Base-by-base conservation (phyloP, 2,329 filamentous ascomycete genomes). In the Colletotrichum lini region DNA sequence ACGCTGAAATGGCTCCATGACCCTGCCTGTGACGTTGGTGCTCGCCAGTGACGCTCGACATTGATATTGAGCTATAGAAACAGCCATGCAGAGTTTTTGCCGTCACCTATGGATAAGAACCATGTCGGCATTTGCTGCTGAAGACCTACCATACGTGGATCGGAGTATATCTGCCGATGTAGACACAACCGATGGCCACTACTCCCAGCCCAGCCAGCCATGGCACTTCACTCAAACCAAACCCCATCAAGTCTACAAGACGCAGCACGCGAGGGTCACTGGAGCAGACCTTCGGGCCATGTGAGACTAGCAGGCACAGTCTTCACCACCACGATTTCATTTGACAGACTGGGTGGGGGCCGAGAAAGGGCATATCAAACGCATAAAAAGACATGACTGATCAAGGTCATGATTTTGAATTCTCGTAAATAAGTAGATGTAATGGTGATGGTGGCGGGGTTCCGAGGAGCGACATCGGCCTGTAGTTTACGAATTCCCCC, bases 341-440 rank as follows among this genome's bases (percentile, higher is more conserved):
- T 21, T 1, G 18, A 1, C n/a, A 16, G 18, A 7, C 8, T 6
- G 8, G 40, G 35, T 6, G 9, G 40, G 35, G 47, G 16, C 12
- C n/a, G 21, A 13, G 30, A 9, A 6, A 35, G 13, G 47, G 4
- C 15, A 9, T n/a, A 38, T 45, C 49, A 40, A 16, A 52, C 67
- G 62, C 65, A 53, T 44, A 49, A 54, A 59, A 26, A 38, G 42
- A 40, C 58, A 72, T 69, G 65, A 69, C 69, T 44, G 26, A 18
- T 35, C 7, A 54, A 47, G 40, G 65, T 50, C 69, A 69, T 72
- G 69, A 54, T 59, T 70, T 63, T 64, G 53, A 64, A 64, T 72
- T 72, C 47, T 72, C 69, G 65, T 72, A 49, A 63, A 64, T 50
- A 67, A 23, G 53, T 40, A 56, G 35, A 56, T 40, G 44, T 44